Evolutionary conservation across 2,329 filamentous ascomycete genomes (phyloP), one percentile per base, ranked within the genome.

Genomic region (Neopestalotiopsis sp.): DNA sequence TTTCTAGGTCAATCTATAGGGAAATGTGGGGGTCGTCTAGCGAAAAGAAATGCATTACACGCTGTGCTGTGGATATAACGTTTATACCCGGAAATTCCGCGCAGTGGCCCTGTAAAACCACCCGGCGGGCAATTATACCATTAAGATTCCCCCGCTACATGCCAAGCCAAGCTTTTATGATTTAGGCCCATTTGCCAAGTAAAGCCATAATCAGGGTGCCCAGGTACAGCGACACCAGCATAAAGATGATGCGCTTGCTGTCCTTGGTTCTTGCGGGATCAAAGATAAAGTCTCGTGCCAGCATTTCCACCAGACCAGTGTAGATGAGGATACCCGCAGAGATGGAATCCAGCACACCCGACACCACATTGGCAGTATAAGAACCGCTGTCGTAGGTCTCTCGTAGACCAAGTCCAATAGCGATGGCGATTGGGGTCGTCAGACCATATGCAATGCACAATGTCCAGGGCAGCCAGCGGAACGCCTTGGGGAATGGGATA

Each of bases 211-310:
- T 78, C 1, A 82, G 86, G 58, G 92, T 92, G 65, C 95, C 95
- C 32, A 94, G 78, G 67, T 87, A 88, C 78, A 98, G 91, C 67
- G 93, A 90, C 0, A 81, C 84, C 76, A 95, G 94, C 0, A 94
- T 94, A 66, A 84, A 82, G 56, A 94, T 79, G 70, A 94, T 87
- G 62, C 89, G 87, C 70, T 87, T 87, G 42, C 89, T 88, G 0
- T 92, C 92, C 64, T 89, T 89, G 69, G 92, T 90, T 94, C 97
- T 97, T 72, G 92, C 89, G 4, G 88, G 88, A 80, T 93, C 96
- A 82, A 97, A 97, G 92, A 98, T 95, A 83, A 98, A 98, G 80
- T 98, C 95, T 77, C 97, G 94, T 0, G 95, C 95, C 85, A 98
- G 91, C 58, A 98, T 85, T 83, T 98, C 95, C 5, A 98, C 94